Evolutionary conservation across 2,329 filamentous ascomycete species (phyloP), one percentile per base, ranked within the genome.

Genomic region (Raffaelea arxii): DNA sequence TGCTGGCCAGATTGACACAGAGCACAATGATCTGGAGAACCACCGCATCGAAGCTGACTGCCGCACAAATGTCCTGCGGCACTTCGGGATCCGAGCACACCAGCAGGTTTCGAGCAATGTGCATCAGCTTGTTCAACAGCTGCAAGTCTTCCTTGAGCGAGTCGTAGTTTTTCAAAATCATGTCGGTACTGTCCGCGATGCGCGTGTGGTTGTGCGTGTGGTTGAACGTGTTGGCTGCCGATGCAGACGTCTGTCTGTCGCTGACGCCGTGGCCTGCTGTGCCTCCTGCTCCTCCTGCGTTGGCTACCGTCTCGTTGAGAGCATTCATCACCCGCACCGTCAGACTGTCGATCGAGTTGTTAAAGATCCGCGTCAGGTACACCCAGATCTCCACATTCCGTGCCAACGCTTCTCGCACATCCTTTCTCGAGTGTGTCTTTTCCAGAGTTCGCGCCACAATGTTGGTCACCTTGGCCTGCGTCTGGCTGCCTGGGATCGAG

Each of bases 351-450:
- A 82, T 74, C 10, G 79, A 77, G 25, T 76, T 73, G 18, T 69
- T 72, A 55, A 83, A 80, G 52, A 80, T 78, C 48, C 72, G 71
- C 24, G 76, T 75, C 49, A 83, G 65, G 66, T 78, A 80, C 54
- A 82, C 74, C 79, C 79, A 83, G 47, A 82, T 75, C 51, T 75
- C 73, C 24, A 83, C 73, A 53, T 82, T 83, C 49, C 72, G 72
- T 4, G 78, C 77, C 35, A 83, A 62, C 3, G 70, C 68, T 58
- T 82, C 78, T 75, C 78, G 70, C 27, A 79, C 75, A 50, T 79
- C 75, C 47, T 77, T 71, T 21, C 75, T 69, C 1, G 72, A 77
- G 52, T 81, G 76, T 4, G 78, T 82, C 64, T 80, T 80, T 54
- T 82, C 78, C 35, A 83, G 60, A 2, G 78, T 81, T 56, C 71